A percentile compares a stretch with the other conserved stretches of the same genome.
Evolutionary conservation across 2,329 filamentous ascomycete genomes (phyloP).

Genomic region (Fusarium poae): DNA sequence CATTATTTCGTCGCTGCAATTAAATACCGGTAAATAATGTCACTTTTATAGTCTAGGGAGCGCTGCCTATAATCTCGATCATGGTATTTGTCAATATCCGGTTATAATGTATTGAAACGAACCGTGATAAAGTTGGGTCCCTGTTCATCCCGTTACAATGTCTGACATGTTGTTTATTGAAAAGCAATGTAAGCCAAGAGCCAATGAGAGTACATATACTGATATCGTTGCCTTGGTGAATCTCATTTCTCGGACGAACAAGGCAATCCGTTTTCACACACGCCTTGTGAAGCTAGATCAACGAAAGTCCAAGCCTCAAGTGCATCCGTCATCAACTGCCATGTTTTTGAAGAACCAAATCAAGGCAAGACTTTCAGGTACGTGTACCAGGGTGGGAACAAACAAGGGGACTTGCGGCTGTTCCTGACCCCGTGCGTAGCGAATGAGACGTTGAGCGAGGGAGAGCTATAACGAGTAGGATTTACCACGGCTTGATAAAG

Average conservation of each 20-base stretch:
- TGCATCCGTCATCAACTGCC: constrained; percentile 45
- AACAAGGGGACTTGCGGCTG: constrained; percentile 30
- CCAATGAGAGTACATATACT: constrained; percentile 17
- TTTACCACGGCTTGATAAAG: not conserved
- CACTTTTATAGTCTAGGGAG: constrained; percentile 11
- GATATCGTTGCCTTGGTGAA: constrained; percentile 35
- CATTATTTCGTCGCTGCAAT: constrained; percentile 2
- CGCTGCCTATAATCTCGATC: constrained; percentile 7
- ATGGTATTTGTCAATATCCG: constrained; percentile 6
- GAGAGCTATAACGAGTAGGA: constrained; percentile 1
- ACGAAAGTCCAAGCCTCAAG: constrained; percentile 43
- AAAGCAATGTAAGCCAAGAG: constrained; percentile 22
- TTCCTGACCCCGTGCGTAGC: constrained; percentile 38
- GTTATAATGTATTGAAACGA: constrained; percentile 28
- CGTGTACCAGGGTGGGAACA: constrained; percentile 27
- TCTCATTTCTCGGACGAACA: constrained; percentile 17
- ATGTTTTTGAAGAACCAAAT: constrained; percentile 23
- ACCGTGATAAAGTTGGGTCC: constrained; percentile 15
- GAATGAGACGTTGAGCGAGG: constrained; percentile 20
- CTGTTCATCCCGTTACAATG: constrained; percentile 17
- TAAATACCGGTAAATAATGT: constrained; percentile 13
- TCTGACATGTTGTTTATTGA: constrained; percentile 19
- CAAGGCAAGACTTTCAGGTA: constrained; percentile 28
- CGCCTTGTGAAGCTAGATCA: constrained; percentile 37
- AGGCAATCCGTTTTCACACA: constrained; percentile 31